Evolutionary conservation across 2,329 filamentous ascomycete genomes (phyloP).

Genomic region (Leptographium flavum): DNA sequence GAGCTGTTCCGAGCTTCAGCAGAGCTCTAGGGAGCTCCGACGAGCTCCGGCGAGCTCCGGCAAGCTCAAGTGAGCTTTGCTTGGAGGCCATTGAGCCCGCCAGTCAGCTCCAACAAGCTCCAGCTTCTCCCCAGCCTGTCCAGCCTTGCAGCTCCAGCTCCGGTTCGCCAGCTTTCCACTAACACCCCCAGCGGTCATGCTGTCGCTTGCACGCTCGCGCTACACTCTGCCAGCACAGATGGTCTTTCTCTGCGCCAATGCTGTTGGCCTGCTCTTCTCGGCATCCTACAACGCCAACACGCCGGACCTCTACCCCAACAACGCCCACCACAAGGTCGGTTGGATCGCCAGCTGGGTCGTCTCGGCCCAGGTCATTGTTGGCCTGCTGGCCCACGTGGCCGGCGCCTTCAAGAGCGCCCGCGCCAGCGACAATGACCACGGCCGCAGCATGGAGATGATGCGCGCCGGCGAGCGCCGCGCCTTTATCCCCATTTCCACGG

Average conservation of each 20-base stretch:
- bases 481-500: conserved; percentile 49
- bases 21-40: neutral
- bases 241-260: conserved; percentile 49
- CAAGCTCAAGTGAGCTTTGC: neutral
- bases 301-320: conserved; percentile 74
- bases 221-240: conserved; percentile 58
- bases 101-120: no score
- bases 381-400: conserved; percentile 47
- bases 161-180: no score
- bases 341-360: conserved; percentile 70
- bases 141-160: no score
- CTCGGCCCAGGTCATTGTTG: conserved; percentile 54
- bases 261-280: conserved; percentile 47
- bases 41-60: neutral
- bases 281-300: conserved; percentile 67
- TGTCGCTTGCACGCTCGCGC: conserved; percentile 68
- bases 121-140: no score
- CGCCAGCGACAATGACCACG: neutral
- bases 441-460: conserved; percentile 13
- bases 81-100: no score
- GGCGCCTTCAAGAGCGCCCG: conserved; percentile 21
- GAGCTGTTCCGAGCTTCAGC: neutral
- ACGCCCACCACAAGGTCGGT: conserved; percentile 77
- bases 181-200: conserved; percentile 53
- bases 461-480: conserved; percentile 32